phyloP scores from a whole-genome alignment of 2,329 filamentous ascomycete species.

The Penicillium paneum region DNA sequence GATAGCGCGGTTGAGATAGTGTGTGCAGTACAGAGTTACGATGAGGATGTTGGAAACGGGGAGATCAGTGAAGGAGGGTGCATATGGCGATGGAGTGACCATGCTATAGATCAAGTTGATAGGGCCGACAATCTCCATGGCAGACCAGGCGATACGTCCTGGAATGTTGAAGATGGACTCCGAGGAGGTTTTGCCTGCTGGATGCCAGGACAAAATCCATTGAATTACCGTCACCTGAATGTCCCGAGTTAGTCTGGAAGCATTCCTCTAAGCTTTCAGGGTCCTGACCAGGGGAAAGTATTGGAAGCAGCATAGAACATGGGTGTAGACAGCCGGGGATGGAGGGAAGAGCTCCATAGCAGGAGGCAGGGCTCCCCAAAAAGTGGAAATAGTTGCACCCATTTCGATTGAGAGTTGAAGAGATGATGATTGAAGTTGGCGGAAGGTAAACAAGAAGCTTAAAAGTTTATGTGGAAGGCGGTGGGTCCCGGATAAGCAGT shows the following conservation, averaged over 20 bases:
- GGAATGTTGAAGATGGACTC: slow-evolving; percentile 75
- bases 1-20: slow-evolving; percentile 88
- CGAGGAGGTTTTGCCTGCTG: slow-evolving; percentile 87
- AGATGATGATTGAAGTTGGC: not conserved
- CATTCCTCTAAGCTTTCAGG: not conserved
- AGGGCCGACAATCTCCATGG: slow-evolving; percentile 81
- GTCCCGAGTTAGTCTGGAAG: slow-evolving; percentile 15
- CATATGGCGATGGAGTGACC: slow-evolving; percentile 57
- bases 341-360: slow-evolving; percentile 36
- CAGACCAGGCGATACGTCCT: slow-evolving; percentile 79
- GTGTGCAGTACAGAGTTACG: slow-evolving; percentile 59
- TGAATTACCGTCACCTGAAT: slow-evolving; percentile 67
- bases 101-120: slow-evolving; percentile 77
- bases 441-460: slow-evolving; percentile 1
- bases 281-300: slow-evolving; percentile 43
- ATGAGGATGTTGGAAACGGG: slow-evolving; percentile 38
- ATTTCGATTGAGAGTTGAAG: slow-evolving; percentile 13
- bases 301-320: slow-evolving; percentile 39
- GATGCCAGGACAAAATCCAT: slow-evolving; percentile 77
- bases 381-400: slow-evolving; percentile 24
- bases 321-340: slow-evolving; percentile 39
- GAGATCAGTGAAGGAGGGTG: slow-evolving; percentile 33
- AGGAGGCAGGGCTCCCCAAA: slow-evolving; percentile 25
- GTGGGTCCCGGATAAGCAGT: not conserved
- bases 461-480: slow-evolving; percentile 5